A percentile compares a stretch with the other conserved stretches of the same genome.
Evolutionary conservation across 1,284 basidiomycete genomes (phyloP).

Genomic region (Omphalotus olearius): DNA sequence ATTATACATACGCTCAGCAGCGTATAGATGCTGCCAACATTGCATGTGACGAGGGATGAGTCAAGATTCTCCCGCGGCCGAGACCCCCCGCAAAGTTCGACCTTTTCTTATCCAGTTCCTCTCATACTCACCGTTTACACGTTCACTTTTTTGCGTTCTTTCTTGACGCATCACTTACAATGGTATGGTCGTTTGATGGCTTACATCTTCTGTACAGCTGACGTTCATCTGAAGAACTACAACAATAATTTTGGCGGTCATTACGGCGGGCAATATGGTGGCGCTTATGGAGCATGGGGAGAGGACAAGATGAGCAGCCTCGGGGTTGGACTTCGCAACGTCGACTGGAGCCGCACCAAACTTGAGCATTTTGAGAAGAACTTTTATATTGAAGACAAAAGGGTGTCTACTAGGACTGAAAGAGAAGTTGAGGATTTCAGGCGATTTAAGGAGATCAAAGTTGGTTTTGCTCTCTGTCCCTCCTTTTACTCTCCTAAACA

Average conservation of each 20-base stretch:
- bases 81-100: too few relatives aligned
- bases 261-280: slow-evolving; percentile 40
- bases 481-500: neutral
- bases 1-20: too few relatives aligned
- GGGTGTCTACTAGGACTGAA: slow-evolving; percentile 76
- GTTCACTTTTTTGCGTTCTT: too few relatives aligned
- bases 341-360: slow-evolving; percentile 80
- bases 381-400: slow-evolving; percentile 95
- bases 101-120: too few relatives aligned
- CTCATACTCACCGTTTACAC: too few relatives aligned
- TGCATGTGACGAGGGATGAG: too few relatives aligned
- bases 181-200: too few relatives aligned
- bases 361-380: slow-evolving; percentile 91
- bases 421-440: slow-evolving; percentile 89
- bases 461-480: slow-evolving; percentile 22
- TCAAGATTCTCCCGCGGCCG: too few relatives aligned
- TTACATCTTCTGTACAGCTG: too few relatives aligned
- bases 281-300: slow-evolving; percentile 52
- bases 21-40: too few relatives aligned
- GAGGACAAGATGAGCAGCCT: slow-evolving; percentile 82
- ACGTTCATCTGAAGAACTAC: neutral
- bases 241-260: slow-evolving; percentile 25
- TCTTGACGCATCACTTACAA: too few relatives aligned
- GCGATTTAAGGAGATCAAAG: slow-evolving; percentile 84
- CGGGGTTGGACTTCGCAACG: slow-evolving; percentile 77